These are phyloP conservation scores for Aspergillus hortae DNA, from an alignment of 2,329 filamentous ascomycete species.

Conservation along the genomic window DNA sequence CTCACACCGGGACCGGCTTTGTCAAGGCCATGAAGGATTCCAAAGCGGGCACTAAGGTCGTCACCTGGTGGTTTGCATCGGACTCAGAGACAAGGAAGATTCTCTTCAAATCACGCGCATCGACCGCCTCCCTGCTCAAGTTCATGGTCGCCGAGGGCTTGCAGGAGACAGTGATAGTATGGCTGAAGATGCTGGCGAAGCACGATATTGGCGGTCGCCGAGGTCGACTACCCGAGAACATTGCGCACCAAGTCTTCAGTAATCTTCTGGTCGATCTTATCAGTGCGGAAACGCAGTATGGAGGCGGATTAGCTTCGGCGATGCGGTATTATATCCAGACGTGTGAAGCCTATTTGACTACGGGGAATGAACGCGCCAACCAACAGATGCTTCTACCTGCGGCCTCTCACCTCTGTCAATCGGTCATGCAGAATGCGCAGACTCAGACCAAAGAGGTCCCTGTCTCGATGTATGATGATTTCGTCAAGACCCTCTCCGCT, in stretches of 20 bases:
- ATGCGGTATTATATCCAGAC: conserved; percentile 28
- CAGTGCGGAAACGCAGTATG: conserved; percentile 31
- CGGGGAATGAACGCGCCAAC: conserved; percentile 3
- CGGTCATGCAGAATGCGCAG: conserved; percentile 21
- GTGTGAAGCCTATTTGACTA: conserved; percentile 19
- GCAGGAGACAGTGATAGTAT: conserved; percentile 30
- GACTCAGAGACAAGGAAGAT: conserved; percentile 24
- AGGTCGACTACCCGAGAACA: conserved; percentile 19
- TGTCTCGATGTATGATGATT: conserved; percentile 31
- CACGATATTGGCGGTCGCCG: conserved; percentile 22
- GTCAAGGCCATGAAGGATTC: conserved; percentile 32
- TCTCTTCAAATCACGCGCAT: conserved; percentile 27
- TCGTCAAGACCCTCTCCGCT: conserved; percentile 21
- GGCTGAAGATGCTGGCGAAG: conserved; percentile 31
- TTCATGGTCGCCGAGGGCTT: conserved; percentile 40
- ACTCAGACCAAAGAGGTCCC: conserved; percentile 23
- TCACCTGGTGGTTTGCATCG: conserved; percentile 41
- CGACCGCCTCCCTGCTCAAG: conserved; percentile 28
- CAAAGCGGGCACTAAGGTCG: conserved; percentile 30
- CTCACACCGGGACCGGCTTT: conserved; percentile 15
- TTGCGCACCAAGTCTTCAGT: conserved; percentile 20
- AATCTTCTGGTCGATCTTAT: conserved; percentile 30
- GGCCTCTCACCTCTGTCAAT: conserved; percentile 23
- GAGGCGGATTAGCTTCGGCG: conserved; percentile 29
- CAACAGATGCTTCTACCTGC: conserved; percentile 20